phyloP scores from a whole-genome alignment of 495 filamentous ascomycete species.

The Penicillium cosmopolitanum region DNA sequence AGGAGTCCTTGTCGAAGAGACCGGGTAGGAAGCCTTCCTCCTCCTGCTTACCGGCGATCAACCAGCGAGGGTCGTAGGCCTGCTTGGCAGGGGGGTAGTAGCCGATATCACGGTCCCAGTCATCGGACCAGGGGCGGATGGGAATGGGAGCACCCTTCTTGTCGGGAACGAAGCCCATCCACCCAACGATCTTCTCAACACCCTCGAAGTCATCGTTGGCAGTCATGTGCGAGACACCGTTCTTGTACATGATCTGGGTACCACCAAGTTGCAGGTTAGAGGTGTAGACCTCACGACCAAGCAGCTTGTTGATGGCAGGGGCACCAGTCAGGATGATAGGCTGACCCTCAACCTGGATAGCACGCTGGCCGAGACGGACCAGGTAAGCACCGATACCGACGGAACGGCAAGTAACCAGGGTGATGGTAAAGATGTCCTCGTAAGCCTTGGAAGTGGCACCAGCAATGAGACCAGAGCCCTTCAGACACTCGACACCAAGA shows the following conservation, averaged over 20 bases:
- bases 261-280: slow-evolving; percentile 98
- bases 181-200: slow-evolving; percentile 96
- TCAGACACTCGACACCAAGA: slow-evolving; percentile 95
- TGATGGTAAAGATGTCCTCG: slow-evolving; percentile 99
- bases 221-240: slow-evolving; percentile 98
- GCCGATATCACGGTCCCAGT: slow-evolving; percentile 89
- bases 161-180: slow-evolving; percentile 96
- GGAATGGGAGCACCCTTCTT: slow-evolving; percentile 88
- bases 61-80: slow-evolving; percentile 89
- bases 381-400: slow-evolving; percentile 99
- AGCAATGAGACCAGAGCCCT: slow-evolving; percentile 96
- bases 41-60: slow-evolving; percentile 89
- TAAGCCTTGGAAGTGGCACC: slow-evolving; percentile 96
- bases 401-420: slow-evolving; percentile 94
- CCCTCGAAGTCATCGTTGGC: slow-evolving; percentile 97
- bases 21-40: slow-evolving; percentile 86
- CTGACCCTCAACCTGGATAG: slow-evolving; percentile 98
- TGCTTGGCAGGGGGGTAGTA: slow-evolving; percentile 87
- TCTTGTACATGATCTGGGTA: slow-evolving; percentile 99
- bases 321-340: slow-evolving; percentile 99
- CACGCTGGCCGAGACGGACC: slow-evolving; percentile 94
- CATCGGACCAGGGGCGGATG: slow-evolving; percentile 80
- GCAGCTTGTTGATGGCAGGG: slow-evolving; percentile 95
- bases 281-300: slow-evolving; percentile 97
- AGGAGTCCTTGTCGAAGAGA: slow-evolving; percentile 95